phyloP scores from a whole-genome alignment of 2,329 filamentous ascomycete species.

The Aspergillus japonicus region DNA sequence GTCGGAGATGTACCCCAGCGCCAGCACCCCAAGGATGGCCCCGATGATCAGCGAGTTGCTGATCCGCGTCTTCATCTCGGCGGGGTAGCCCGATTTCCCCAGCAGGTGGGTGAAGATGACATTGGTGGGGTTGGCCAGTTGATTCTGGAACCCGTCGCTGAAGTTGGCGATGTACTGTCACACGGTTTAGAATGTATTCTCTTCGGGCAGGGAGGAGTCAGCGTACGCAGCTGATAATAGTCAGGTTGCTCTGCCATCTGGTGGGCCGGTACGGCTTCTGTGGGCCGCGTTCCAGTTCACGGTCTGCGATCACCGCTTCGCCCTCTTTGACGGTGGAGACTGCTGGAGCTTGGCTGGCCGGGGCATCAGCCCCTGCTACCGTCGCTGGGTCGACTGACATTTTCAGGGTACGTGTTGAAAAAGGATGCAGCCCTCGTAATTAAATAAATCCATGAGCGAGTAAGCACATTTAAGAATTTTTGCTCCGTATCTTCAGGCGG shows the following conservation, averaged over 20 bases:
- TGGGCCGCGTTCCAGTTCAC: not conserved
- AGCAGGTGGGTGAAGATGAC: conserved; percentile 32
- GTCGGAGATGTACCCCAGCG: conserved; percentile 29
- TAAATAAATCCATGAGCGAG: not conserved
- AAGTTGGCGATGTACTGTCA: conserved; percentile 33
- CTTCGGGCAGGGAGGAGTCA: too few relatives aligned
- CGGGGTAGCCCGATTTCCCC: conserved; percentile 21
- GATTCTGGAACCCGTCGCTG: conserved; percentile 34
- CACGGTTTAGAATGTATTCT: too few relatives aligned
- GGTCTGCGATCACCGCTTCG: conserved; percentile 3
- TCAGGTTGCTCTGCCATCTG: conserved; percentile 30
- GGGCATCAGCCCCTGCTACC: not conserved
- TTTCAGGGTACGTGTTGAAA: too few relatives aligned
- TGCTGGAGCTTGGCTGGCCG: not conserved
- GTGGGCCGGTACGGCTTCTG: conserved; percentile 20
- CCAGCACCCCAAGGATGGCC: conserved; percentile 30
- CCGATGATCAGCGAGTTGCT: conserved; percentile 32
- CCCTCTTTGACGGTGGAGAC: not conserved
- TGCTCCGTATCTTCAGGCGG: not conserved
- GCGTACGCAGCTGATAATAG: conserved; percentile 29
- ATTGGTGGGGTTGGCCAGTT: conserved; percentile 33
- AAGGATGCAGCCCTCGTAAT: not conserved
- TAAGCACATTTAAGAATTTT: not conserved
- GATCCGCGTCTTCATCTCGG: conserved; percentile 32
- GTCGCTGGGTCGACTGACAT: not conserved